Conservation (phyloP, 768 basidiomycete species). For the Rhizopogon rudus region DNA sequence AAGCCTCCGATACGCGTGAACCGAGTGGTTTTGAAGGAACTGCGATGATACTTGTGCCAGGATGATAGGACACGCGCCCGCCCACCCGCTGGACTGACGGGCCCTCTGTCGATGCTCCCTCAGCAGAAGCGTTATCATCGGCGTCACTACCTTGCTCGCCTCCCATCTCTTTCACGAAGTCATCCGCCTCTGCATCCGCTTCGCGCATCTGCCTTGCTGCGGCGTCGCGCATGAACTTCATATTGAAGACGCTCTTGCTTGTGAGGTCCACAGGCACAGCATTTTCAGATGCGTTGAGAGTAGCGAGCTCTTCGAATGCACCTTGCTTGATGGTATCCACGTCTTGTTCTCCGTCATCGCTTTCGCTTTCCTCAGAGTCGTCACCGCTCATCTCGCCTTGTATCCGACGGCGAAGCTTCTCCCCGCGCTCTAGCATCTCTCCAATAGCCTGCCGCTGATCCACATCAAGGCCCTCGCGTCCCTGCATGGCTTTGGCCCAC, state of each 20-base stretch:
- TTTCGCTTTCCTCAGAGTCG: slow-evolving; percentile 42
- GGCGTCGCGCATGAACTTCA: slow-evolving; percentile 99
- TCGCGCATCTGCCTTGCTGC: slow-evolving; percentile 58
- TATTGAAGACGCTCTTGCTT: slow-evolving; percentile 77
- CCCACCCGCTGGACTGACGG: slow-evolving; percentile 52
- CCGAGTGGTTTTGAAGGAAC: slow-evolving; percentile 16
- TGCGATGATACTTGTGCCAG: slow-evolving; percentile 31
- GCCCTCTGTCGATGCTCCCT: slow-evolving; percentile 24
- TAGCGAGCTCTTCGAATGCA: slow-evolving; percentile 76
- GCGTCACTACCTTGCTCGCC: slow-evolving; percentile 27
- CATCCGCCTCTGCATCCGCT: slow-evolving; percentile 61
- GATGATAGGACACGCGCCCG: slow-evolving; percentile 61
- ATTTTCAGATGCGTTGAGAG: slow-evolving; percentile 38
- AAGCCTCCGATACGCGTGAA: slow-evolving; percentile 48
- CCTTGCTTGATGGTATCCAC: slow-evolving; percentile 49
- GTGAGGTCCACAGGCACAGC: slow-evolving; percentile 19
- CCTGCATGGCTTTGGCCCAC: slow-evolving; percentile 77
- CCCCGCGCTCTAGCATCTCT: slow-evolving; percentile 82
- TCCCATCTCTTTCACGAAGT: slow-evolving; percentile 69
- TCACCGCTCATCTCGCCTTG: slow-evolving; percentile 59
- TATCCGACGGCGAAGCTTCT: slow-evolving; percentile 74
- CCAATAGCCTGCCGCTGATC: slow-evolving; percentile 66
- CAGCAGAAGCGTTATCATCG: slow-evolving; percentile 25
- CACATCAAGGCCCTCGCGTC: slow-evolving; percentile 60
- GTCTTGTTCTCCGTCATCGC: slow-evolving; percentile 31